Evolutionary conservation across 2,329 filamentous ascomycete genomes (phyloP), one percentile per base, ranked within the genome.

Genomic region (Talaromyces sp.): DNA sequence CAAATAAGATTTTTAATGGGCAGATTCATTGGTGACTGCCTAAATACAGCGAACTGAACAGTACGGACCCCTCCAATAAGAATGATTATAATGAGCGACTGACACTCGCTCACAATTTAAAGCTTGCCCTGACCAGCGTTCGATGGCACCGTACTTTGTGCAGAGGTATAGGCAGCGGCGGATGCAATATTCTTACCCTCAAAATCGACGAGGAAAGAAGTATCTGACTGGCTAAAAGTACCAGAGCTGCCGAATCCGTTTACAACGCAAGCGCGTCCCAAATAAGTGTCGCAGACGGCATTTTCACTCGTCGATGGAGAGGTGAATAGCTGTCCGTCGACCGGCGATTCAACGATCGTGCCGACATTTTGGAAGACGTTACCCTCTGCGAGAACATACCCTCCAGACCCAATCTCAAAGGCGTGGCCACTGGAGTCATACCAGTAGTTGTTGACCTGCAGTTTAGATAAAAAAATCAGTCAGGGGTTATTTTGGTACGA

Each of bases 341-440:
- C 71, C 17, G 63, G 68, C 17, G 69, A 64, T 61, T 80, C 75
- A 53, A 80, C 70, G 21, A 76, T 70, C 21, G 74, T 72, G 14
- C 71, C 68, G 58, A 86, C 78, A 65, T 83, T 81, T 71, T 84
- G 79, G 77, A 85, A 86, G 54, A 82, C 72, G 66, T 83, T 85
- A 41, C 83, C 84, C 72, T 86, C 83, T 2, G 80, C 80, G 24
- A 86, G 74, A 50, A 83, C 77, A 65, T 74, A 75, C 56, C 66
- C 74, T 48, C 77, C 78, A 6, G 69, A 54, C 57, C 75, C 76
- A 54, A 79, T 69, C 66, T 59, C 57, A 21, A 59, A 59, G 17
- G 52, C 57, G 29, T 59, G 57, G 26, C 57, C 57, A n/a, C 26
- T 55, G 14, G 57, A 59, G 41, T 59, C 57, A 51, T 59, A 55